Evolutionary conservation across 192 early-diverging fungal genomes (phyloP), one percentile per base, ranked within the genome.

Genomic region (Geranomyces michiganensis): DNA sequence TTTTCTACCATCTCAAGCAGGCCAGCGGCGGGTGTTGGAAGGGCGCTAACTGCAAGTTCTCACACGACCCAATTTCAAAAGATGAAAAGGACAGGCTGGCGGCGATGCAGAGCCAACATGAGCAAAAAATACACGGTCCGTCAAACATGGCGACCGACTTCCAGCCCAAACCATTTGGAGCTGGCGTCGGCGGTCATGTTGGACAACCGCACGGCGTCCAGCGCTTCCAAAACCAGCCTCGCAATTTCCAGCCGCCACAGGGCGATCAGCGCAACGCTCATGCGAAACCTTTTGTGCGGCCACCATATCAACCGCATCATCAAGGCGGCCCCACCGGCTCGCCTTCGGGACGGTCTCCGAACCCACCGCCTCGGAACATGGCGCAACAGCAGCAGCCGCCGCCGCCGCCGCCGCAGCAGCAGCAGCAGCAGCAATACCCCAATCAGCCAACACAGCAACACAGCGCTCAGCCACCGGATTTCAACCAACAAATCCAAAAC

Each of bases 1-100:
- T 64, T 19, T 64, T 64, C 21, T 64, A 24, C 36, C 62, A 64
- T 22, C 62, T 64, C 41, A 64, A 64, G 43, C 70, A 72, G 29
- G 43, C 55, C 46, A 68, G 46, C 22, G 68, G 67, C 47, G 72
- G 77, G 17, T 78, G 77, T 53, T 21, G 44, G 55, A 75, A 78
- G 26, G 75, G 75, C 46, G 49, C 15, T 8, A n/a, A 24, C 9
- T 78, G 77, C 55, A 70, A 31, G 21, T 78, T 68, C 62, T 78
- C 72, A n/a, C 77, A 78, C 51, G 71, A 55, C 22, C 67, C 66
- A 19, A n/a, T 78, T 1, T 72, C 67, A 1, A 27, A 74, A 26
- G 77, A 78, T 48, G 60, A 70, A 32, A 13, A n/a, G 21, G 45
- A 45, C 9, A 14, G 27, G 30, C 55, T 68, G 41, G 14, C 33